Base-by-base conservation (phyloP, 768 basidiomycete species). In the Butyriboletus loyo region DNA sequence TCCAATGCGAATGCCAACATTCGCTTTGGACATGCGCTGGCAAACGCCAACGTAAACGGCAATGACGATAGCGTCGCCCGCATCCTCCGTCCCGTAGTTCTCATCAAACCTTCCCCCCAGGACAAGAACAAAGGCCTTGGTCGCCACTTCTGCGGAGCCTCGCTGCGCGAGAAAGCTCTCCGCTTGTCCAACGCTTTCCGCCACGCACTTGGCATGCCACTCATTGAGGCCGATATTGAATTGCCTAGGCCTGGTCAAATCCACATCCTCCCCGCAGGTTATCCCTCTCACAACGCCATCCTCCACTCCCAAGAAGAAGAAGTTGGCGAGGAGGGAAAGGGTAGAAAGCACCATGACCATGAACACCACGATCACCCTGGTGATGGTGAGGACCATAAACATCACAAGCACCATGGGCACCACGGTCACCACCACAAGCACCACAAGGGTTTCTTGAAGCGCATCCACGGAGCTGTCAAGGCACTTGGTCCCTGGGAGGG, bases 401-500 rank as follows among this genome's bases (percentile, higher is more conserved):
- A 24, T 19, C 58, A 35, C 32, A 34, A 22, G 7, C 57, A 50
- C 19, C 50, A 63, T 32, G 61, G 62, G 13, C 60, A 52, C 44
- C 53, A 55, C n/a, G 45, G 53, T 4, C 60, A 60, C 27, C 68
- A 62, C n/a, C 72, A 50, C 44, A 58, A 58, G n/a, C 67, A 65
- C 28, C 64, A 57, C 54, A 65, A 71, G 48, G 71, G 77, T 31
- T 88, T 89, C 78, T 52, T 79, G 42, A 71, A 66, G 40, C 83
- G 90, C 41, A 71, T 92, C 55, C 81, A 85, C 61, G 71, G 70
- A 49, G 85, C 89, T 3, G 69, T 92, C 49, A 82, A 82, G 74
- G 68, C 79, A 8, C 80, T 92, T 15, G 87, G 89, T 13, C 82
- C 82, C 19, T 92, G 90, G 89, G 90, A 92, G 69, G 89, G 89